Conservation (phyloP, 306 rosid genomes). For the Sicyos edulis region DNA sequence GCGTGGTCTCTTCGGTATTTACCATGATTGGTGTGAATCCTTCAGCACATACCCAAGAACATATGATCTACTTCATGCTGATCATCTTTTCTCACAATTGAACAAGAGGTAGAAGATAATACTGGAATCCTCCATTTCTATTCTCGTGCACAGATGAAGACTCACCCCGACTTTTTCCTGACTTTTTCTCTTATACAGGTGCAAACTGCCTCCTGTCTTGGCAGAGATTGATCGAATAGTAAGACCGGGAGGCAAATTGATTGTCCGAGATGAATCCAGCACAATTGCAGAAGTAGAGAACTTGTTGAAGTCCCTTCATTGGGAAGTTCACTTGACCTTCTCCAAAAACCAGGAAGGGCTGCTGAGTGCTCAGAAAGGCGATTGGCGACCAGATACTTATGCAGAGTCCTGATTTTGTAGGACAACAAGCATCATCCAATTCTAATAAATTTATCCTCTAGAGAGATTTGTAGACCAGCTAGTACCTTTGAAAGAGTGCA, state of each 20-base stretch:
- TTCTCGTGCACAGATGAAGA: not conserved
- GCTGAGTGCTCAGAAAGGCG: slow-evolving; percentile 74
- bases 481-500: slow-evolving; percentile 9
- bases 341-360: slow-evolving; percentile 62
- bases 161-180: not conserved
- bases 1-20: slow-evolving; percentile 89
- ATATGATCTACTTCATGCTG: slow-evolving; percentile 85
- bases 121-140: not conserved
- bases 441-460: slow-evolving; percentile 21
- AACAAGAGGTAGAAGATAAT: slow-evolving; percentile 48
- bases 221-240: slow-evolving; percentile 85
- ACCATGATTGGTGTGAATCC: slow-evolving; percentile 96
- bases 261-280: slow-evolving; percentile 67
- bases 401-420: slow-evolving; percentile 35
- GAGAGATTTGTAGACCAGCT: slow-evolving; percentile 20
- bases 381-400: slow-evolving; percentile 54
- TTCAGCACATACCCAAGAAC: slow-evolving; percentile 86
- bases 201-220: slow-evolving; percentile 58
- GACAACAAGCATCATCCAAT: slow-evolving; percentile 12
- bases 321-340: slow-evolving; percentile 63
- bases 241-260: slow-evolving; percentile 73
- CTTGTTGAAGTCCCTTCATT: slow-evolving; percentile 67
- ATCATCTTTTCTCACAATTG: slow-evolving; percentile 72
- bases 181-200: slow-evolving; percentile 40
- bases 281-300: slow-evolving; percentile 60